phyloP scores from a whole-genome alignment of 352 stramenopile species.

The Phytophthora macrochlamydospora region DNA sequence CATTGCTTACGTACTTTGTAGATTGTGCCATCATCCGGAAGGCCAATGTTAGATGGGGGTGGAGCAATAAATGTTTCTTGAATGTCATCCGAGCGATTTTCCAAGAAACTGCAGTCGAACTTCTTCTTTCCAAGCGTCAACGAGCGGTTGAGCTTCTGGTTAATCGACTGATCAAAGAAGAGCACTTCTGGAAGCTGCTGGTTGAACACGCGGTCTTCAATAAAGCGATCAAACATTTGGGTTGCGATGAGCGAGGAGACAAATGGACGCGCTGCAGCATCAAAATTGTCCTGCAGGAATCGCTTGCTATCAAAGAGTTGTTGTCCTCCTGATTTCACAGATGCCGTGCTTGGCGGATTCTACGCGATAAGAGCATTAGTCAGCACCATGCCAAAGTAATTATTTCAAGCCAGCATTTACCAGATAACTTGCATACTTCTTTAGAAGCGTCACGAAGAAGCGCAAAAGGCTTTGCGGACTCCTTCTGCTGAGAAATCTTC shows the following conservation, averaged over 20 bases:
- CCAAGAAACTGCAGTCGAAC: constrained; percentile 84
- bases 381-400: not conserved
- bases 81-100: constrained; percentile 74
- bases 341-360: constrained; percentile 23
- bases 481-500: constrained; percentile 72
- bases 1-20: constrained; percentile 58
- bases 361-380: constrained; percentile 13
- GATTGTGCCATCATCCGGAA: constrained; percentile 76
- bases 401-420: constrained; percentile 30
- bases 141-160: constrained; percentile 85
- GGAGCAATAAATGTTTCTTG: constrained; percentile 86
- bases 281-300: constrained; percentile 75
- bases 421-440: constrained; percentile 81
- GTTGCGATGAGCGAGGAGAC: constrained; percentile 66
- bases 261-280: constrained; percentile 63
- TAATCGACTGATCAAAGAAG: constrained; percentile 89
- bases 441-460: constrained; percentile 83
- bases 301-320: constrained; percentile 65
- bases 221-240: constrained; percentile 88
- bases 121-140: constrained; percentile 83
- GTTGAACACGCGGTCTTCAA: constrained; percentile 78
- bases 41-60: constrained; percentile 76
- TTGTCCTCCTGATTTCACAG: constrained; percentile 38
- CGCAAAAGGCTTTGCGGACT: constrained; percentile 72
- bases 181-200: constrained; percentile 68